Base-by-base conservation (phyloP, 2,329 filamentous ascomycete genomes). In the Cladosporium velox region DNA sequence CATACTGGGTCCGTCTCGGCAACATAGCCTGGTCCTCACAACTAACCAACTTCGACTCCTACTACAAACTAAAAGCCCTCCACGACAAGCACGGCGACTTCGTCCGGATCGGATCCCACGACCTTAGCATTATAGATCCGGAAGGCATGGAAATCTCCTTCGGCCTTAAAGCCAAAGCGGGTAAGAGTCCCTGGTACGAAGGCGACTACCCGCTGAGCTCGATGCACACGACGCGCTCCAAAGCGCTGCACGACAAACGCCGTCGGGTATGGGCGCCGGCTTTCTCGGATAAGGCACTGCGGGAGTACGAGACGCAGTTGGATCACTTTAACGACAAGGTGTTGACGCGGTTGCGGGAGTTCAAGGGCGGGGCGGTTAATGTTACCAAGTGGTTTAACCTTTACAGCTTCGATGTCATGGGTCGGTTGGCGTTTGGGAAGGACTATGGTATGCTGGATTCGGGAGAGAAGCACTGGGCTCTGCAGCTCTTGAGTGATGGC, bases 331-430 rank as follows among this genome's bases (percentile, higher is more conserved):
- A 76, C 26, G 71, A 78, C 52, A 72, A 76, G 66, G 70, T 82
- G 7, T 65, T 79, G 1, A 51, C 70, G 4, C 72, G 75, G 6
- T 66, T 82, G 14, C 61, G 65, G 0, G 72, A 75, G 47, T 57
- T 52, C 14, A 51, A 64, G 6, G 69, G 75, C 64, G 59, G 72
- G 64, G 68, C 74, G 1, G 67, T 84, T 11, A 74, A 81, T 57
- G 72, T 81, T 35, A 70, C 75, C 1, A 75, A 79, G 57, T 80
- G 77, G 70, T 79, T 81, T 67, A 78, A 76, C 30, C 75, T 79
- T 38, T 83, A 78, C 70, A 76, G 72, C 24, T 83, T 81, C 70
- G 81, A 83, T 69, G 75, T 81, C 28, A 82, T 83, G 78, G 79
- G 80, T 4, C 75, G 76, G 10, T 71, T 84, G 35, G 79, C 79